Evolutionary conservation across 129 eudicot species (phyloP).

Genomic region (Pulicaria dysenterica): DNA sequence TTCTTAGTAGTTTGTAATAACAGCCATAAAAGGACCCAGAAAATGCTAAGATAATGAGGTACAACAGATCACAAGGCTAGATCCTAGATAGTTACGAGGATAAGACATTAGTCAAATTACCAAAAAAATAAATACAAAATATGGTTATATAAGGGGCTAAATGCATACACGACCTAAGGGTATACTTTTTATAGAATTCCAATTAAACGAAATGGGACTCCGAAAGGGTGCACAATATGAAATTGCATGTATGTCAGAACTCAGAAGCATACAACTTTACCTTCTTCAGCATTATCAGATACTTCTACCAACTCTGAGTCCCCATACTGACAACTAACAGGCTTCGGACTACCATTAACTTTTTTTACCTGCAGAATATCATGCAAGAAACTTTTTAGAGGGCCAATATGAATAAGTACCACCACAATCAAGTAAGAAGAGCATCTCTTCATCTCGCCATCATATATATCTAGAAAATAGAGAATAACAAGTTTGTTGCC

Average conservation of each 20-base stretch:
- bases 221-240: background rate
- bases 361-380: conserved; percentile 57
- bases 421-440: background rate
- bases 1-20: too few relatives aligned
- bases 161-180: background rate
- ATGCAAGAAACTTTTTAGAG: background rate
- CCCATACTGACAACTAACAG: conserved; percentile 28
- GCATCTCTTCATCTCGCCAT: too few relatives aligned
- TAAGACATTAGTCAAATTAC: too few relatives aligned
- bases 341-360: conserved; percentile 39
- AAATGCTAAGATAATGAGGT: too few relatives aligned
- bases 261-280: conserved; percentile 36
- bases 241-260: background rate
- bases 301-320: conserved; percentile 37
- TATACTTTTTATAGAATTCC: too few relatives aligned
- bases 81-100: too few relatives aligned
- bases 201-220: background rate
- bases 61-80: too few relatives aligned
- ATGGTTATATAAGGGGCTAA: too few relatives aligned
- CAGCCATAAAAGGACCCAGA: too few relatives aligned
- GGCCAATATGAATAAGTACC: background rate
- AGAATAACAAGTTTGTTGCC: too few relatives aligned
- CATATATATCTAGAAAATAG: too few relatives aligned
- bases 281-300: conserved; percentile 53
- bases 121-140: too few relatives aligned